phyloP scores from a whole-genome alignment of 2,329 filamentous ascomycete species.

The Ascosphaera aggregata region DNA sequence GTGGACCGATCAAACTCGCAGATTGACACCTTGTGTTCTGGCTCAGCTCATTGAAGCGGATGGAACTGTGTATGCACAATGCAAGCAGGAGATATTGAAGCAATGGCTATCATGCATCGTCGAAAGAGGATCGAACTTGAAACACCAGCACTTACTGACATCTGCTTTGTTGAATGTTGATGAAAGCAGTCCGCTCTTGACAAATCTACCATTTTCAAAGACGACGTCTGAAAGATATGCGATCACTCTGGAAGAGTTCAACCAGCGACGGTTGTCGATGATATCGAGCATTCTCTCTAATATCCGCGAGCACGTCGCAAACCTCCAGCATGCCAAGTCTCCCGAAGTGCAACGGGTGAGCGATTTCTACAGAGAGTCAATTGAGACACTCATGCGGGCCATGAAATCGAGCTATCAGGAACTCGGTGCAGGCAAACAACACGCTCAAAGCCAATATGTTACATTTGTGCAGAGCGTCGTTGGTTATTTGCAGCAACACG shows the following conservation, averaged over 20 bases:
- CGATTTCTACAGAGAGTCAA: slow-evolving; percentile 25
- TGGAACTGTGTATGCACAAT: slow-evolving; percentile 17
- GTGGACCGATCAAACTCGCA: slow-evolving; percentile 23
- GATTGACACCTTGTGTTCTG: slow-evolving; percentile 23
- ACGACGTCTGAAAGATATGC: slow-evolving; percentile 18
- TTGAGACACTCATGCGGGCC: slow-evolving; percentile 32
- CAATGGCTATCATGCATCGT: slow-evolving; percentile 32
- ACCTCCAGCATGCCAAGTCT: slow-evolving; percentile 12
- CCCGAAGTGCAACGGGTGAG: slow-evolving; percentile 14
- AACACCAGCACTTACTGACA: slow-evolving; percentile 36
- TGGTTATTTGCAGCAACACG: slow-evolving; percentile 36
- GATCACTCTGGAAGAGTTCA: slow-evolving; percentile 29
- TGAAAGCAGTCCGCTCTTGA: slow-evolving; percentile 23
- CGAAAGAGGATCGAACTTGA: slow-evolving; percentile 35
- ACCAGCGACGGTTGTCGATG: slow-evolving; percentile 28
- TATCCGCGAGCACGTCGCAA: slow-evolving; percentile 29
- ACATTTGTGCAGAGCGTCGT: slow-evolving; percentile 37
- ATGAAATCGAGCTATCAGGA: slow-evolving; percentile 40
- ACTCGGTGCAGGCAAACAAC: slow-evolving; percentile 16
- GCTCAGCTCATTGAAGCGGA: slow-evolving; percentile 22
- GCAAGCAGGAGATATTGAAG: slow-evolving; percentile 25
- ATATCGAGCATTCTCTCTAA: slow-evolving; percentile 34
- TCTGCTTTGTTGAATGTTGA: slow-evolving; percentile 28
- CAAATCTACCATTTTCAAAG: slow-evolving; percentile 32
- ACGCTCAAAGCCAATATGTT: slow-evolving; percentile 29